Evolutionary conservation across 2,329 filamentous ascomycete genomes (phyloP), one percentile per base, ranked within the genome.

Genomic region (Pyricularia pennisetigena): DNA sequence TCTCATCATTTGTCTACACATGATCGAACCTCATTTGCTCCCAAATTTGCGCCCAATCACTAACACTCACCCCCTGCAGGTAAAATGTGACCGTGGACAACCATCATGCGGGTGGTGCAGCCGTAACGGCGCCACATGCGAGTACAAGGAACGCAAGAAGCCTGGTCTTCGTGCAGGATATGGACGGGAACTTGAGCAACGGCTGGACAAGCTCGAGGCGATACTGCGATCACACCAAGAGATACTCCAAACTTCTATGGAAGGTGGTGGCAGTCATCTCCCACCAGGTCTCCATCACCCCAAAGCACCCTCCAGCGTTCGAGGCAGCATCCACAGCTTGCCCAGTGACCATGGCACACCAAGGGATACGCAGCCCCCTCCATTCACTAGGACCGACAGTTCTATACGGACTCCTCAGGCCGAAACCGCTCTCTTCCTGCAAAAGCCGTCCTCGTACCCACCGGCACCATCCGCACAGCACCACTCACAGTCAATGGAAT

Each of bases 41-140:
- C 6, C 0, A 41, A 4, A 41, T 41, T 20, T 41, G 20, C 32
- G 5, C 65, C 8, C 28, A 20, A 16, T 41, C 29, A 29, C 66
- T 65, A 4, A 65, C 64, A 41, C 30, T 24, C 9, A 12, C n/a
- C 12, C 7, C 62, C 26, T 41, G 30, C 73, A 88, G 87, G 88
- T 90, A 30, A 90, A 90, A 83, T 91, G 90, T 77, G 90, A 94
- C 78, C 86, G 91, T 49, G 88, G 88, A 5, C 89, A 92, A 73
- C 91, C 91, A 1, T 86, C 87, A 6, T 90, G 88, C 73, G 87
- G 88, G 66, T 90, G 88, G 88, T 90, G 88, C 73, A 86, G 79
- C 71, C 85, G 86, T 69, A 90, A 90, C 76, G 82, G 83, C 35
- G 85, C 86, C 32, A 75, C 79, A 23, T 90, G 88, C 78, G 87